Evolutionary conservation across 768 basidiomycete genomes (phyloP).

Genomic region (Jaapia argillacea): DNA sequence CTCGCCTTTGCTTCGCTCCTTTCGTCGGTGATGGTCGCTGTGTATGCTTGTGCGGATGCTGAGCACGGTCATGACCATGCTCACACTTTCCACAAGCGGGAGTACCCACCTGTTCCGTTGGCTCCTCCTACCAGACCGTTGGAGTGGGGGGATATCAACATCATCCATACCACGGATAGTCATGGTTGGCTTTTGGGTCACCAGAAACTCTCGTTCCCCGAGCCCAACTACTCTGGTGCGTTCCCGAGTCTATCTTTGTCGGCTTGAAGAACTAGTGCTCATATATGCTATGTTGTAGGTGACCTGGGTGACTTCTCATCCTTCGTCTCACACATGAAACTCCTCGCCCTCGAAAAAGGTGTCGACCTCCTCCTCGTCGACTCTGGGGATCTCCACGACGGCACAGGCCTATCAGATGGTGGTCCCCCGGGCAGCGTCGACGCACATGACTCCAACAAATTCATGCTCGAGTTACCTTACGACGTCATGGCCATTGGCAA

Average conservation of each 20-base stretch:
- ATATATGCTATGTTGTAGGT: slow-evolving; percentile 22
- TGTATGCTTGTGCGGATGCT: neutral
- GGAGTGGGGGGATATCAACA: slow-evolving; percentile 84
- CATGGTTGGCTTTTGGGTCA: slow-evolving; percentile 82
- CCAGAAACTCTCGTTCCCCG: slow-evolving; percentile 61
- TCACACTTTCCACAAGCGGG: slow-evolving; percentile 24
- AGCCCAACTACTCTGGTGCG: slow-evolving; percentile 60
- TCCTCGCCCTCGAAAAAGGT: slow-evolving; percentile 56
- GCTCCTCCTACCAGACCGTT: slow-evolving; percentile 56
- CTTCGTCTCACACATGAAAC: slow-evolving; percentile 80
- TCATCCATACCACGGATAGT: slow-evolving; percentile 80
- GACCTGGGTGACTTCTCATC: slow-evolving; percentile 79
- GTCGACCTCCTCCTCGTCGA: slow-evolving; percentile 82
- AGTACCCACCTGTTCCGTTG: slow-evolving; percentile 30
- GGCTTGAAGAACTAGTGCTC: neutral
- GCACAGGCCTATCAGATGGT: slow-evolving; percentile 74
- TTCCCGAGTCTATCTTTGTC: too few species aligned
- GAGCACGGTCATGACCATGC: slow-evolving; percentile 18
- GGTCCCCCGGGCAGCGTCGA: slow-evolving; percentile 61
- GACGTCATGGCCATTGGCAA: slow-evolving; percentile 84
- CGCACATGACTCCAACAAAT: slow-evolving; percentile 71
- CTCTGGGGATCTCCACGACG: slow-evolving; percentile 72
- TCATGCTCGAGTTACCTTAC: slow-evolving; percentile 65
- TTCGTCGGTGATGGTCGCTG: neutral
- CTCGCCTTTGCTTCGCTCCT: neutral